Evolutionary conservation across 2,329 filamentous ascomycete species (phyloP), one percentile per base, ranked within the genome.

Genomic region (Xylaria sp.): DNA sequence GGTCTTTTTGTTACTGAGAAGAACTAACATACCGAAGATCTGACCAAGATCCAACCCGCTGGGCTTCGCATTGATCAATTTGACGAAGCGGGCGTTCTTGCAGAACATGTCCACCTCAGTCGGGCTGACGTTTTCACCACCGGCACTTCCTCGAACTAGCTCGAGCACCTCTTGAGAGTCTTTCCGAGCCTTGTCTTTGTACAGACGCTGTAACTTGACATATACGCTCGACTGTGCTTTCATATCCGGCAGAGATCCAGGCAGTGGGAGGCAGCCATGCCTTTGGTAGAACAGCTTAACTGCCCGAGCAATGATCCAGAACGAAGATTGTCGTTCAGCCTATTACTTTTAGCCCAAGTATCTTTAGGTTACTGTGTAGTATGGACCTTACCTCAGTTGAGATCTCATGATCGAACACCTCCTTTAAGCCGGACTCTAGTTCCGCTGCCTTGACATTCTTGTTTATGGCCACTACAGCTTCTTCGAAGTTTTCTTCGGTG

Each of bases 401-500:
- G 54, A 75, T 73, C 13, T 83, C 74, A 69, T 92, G 87, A 44
- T 87, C 82, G 70, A 99, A 93, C 7, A 97, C 86, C 64, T 93
- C 86, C 63, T 83, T 85, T 47, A 96, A 81, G 2, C 86, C 83
- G 50, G 83, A 83, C 47, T 88, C 86, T 18, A 95, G 74, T 30
- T 82, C 83, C 51, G 88, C 85, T 16, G 80, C 77, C 49, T 88
- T 86, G 37, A 99, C 79, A n/a, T 89, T 90, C 74, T 96, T 96
- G 69, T 97, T 80, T 0, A 97, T 92, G 4, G 92, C 91, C 11
- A 85, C 86, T 51, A 87, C 86, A 3, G 94, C 95, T 75, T 99
- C 94, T 62, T 97, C 91, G 70, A 92, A 99, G 73, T 99, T 99
- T 76, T 99, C 94, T 71, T 99, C 94, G 59, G 89, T 90, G 51